Evolutionary conservation across 352 stramenopile genomes (phyloP), one percentile per base, ranked within the genome.

Genomic region (Globisporangium splendens): DNA sequence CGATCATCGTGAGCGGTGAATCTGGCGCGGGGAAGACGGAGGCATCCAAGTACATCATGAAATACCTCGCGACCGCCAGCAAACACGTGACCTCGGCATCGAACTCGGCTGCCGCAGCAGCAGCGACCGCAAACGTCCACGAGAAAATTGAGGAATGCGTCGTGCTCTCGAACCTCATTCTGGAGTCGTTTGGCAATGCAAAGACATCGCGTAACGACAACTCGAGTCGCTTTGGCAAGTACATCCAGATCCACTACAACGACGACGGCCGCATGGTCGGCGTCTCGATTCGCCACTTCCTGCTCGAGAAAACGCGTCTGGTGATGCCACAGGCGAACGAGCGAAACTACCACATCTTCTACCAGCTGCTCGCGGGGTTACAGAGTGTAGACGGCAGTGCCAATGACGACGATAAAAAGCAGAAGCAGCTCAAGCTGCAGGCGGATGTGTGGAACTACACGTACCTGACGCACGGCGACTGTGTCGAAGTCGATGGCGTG

Each of bases 21-120:
- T 96, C 83, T 35, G 93, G 93, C 8, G 92, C 92, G 0, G 94
- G 94, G 8, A 98, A 98, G 72, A 98, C 94, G 0, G 92, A 98
- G 63, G 96, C 91, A 3, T 97, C 91, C 43, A 98, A 98, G 70
- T 96, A 97, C 61, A 89, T 93, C 13, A 91, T 92, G 83, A 92
- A 94, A 52, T 91, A 96, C 50, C 73, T 94, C 11, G 83, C 85
- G 5, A 86, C 83, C 1, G 82, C 82, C 3, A 93, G 84, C 59
- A 85, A 88, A 28, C 80, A 86, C 46, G 75, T 63, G 2, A 60
- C 53, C 11, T 22, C 57, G 44, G 8, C 61, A 15, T 43, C 56
- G 20, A 35, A 35, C 5, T 35, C 28, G 67, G 56, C 1, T 50
- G 44, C 3, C 54, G 31, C 3, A 42, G 18, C n/a, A 66, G 58